phyloP scores from a whole-genome alignment of 1,284 basidiomycete species.

The Cutaneotrichosporon sp. region DNA sequence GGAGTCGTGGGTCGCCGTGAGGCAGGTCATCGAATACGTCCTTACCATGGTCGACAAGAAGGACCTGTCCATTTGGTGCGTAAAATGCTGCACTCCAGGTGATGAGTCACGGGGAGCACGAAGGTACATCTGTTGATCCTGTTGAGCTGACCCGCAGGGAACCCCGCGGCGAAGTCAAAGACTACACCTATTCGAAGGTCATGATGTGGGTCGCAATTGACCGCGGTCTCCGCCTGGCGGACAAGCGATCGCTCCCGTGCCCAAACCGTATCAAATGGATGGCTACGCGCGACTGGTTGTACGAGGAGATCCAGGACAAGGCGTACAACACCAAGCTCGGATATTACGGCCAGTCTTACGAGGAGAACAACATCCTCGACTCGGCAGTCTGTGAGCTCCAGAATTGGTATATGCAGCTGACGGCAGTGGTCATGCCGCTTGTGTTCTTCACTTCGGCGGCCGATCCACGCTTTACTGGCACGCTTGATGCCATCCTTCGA shows the following conservation, averaged over 20 bases:
- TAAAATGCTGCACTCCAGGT: no score
- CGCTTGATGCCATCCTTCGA: constrained; percentile 71
- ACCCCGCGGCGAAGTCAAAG: constrained; percentile 70
- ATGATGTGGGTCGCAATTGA: constrained; percentile 95
- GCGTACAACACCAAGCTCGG: constrained; percentile 50
- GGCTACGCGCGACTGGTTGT: constrained; percentile 66
- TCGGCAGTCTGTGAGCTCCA: constrained; percentile 42
- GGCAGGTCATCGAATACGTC: constrained; percentile 50
- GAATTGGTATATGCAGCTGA: constrained; percentile 7
- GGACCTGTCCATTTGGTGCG: constrained; percentile 64
- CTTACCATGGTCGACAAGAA: constrained; percentile 35
- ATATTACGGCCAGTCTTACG: constrained; percentile 50
- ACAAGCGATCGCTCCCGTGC: constrained; percentile 65
- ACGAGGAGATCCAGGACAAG: constrained; percentile 67
- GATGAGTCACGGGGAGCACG: constrained; percentile 45
- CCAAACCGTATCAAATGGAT: constrained; percentile 60
- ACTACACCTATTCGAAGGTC: constrained; percentile 87
- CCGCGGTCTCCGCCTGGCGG: constrained; percentile 78
- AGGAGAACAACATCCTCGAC: constrained; percentile 50
- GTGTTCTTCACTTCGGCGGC: constrained; percentile 76
- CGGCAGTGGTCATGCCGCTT: constrained; percentile 35
- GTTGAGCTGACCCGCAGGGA: constrained; percentile 65
- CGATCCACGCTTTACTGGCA: constrained; percentile 78
- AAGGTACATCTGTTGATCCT: no score
- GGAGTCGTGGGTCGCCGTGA: constrained; percentile 63